phyloP scores from a whole-genome alignment of 2,329 filamentous ascomycete species.

The Chaetoscypha palmicola region DNA sequence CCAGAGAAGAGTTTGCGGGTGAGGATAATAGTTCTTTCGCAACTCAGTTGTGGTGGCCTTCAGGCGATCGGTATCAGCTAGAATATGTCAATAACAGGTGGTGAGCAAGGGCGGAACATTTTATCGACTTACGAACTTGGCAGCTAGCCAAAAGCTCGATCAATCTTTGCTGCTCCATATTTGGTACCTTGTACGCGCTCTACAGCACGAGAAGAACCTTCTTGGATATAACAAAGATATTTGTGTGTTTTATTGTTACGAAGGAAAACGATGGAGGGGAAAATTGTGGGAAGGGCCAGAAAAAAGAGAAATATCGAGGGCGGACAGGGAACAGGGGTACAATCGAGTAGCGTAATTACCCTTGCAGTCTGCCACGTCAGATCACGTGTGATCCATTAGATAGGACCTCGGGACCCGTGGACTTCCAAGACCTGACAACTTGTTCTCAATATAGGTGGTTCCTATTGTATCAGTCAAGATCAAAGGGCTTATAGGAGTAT shows the following conservation, averaged over 20 bases:
- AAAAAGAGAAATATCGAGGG: too few relatives aligned
- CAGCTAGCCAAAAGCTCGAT: conserved; percentile 81
- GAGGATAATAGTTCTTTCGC: conserved; percentile 87
- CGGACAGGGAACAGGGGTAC: too few relatives aligned
- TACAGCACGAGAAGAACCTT: not conserved
- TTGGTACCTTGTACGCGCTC: conserved; percentile 17
- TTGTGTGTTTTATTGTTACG: not conserved
- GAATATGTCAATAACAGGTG: conserved; percentile 23
- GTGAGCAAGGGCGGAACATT: conserved; percentile 7
- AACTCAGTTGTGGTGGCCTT: conserved; percentile 86
- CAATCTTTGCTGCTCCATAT: conserved; percentile 78
- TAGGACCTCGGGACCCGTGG: too few relatives aligned
- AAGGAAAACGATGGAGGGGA: not conserved
- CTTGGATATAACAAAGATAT: not conserved
- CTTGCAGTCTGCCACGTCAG: too few relatives aligned
- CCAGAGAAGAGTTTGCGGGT: conserved; percentile 74
- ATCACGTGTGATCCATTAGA: too few relatives aligned
- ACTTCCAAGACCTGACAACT: too few relatives aligned
- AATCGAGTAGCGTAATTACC: too few relatives aligned
- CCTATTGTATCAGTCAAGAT: too few relatives aligned
- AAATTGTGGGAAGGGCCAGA: not conserved
- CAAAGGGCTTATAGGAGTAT: too few relatives aligned
- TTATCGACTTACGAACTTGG: conserved; percentile 65
- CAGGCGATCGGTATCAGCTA: conserved; percentile 82
- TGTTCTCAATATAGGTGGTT: too few relatives aligned